Evolutionary conservation across 2,329 filamentous ascomycete species (phyloP).

Genomic region (Sporothrix brasiliensis): DNA sequence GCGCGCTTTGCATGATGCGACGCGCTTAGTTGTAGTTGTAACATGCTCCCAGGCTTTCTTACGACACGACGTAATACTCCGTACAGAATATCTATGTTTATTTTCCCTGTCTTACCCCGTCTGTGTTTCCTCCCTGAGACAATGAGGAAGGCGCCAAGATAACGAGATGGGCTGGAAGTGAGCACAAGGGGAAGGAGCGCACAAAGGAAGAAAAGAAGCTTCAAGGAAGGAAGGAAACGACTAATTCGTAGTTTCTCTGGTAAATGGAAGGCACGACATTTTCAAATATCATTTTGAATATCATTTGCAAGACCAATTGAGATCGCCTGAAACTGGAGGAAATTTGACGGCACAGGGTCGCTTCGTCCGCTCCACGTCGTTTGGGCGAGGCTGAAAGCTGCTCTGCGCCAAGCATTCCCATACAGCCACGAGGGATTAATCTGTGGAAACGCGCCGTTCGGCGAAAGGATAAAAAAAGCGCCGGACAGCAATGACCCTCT

Average conservation of each 20-base stretch:
- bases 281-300: background rate
- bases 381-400: slow-evolving; percentile 22
- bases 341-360: background rate
- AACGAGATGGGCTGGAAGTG: background rate
- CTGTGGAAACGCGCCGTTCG: slow-evolving; percentile 5
- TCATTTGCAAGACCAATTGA: no score
- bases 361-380: background rate
- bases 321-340: no score
- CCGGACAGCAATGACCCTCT: background rate
- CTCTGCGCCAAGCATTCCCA: background rate
- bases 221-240: background rate
- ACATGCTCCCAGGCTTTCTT: background rate
- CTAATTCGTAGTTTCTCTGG: background rate
- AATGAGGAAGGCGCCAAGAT: background rate
- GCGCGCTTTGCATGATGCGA: slow-evolving; percentile 6
- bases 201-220: background rate
- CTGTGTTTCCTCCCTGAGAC: slow-evolving; percentile 21
- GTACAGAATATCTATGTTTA: slow-evolving; percentile 18
- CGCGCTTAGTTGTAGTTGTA: slow-evolving; percentile 5
- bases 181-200: background rate
- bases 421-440: slow-evolving; percentile 26
- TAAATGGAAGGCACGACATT: background rate
- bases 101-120: slow-evolving; percentile 12
- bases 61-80: background rate
- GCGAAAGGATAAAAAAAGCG: background rate